Evolutionary conservation across 106 monocot genomes (phyloP), one percentile per base, ranked within the genome.

Genomic region (Allium sativum): DNA sequence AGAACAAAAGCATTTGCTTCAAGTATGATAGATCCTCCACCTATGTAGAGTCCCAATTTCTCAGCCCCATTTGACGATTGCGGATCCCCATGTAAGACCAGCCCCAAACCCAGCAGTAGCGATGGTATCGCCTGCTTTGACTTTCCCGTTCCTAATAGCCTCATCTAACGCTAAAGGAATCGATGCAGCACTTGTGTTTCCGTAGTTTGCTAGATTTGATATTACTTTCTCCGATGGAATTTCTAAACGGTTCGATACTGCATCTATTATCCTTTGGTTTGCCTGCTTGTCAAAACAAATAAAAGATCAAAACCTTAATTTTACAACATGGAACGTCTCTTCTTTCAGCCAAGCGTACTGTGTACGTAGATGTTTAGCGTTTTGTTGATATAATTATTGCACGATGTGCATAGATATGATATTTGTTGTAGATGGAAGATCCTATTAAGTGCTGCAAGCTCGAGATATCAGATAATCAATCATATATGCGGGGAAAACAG

Each of bases 61-160:
- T 83, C 71, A 98, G 63, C 80, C 80, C 98, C 98, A 98, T 72
- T 73, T 81, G 17, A 92, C 16, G 19, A 92, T 81, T 0, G 78
- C 78, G 12, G 98, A 98, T 41, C 91, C 98, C 91, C 98, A 98
- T 5, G 98, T 98, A 42, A 98, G 72, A 14, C 98, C 98, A 16
- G 91, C 98, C 43, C 91, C 91, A 62, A 98, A 98, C 9, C 98
- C 98, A 18, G 84, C 78, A 12, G 80, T 57, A 2, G 87, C 96
- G 56, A 91, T 80, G 16, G 75, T 67, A 58, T 98, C 65, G 1
- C 84, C 91, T 17, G 67, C 13, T 70, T 87, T 75, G 68, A 98
- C 80, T 43, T 62, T 84, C 44, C 91, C 90, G 13, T 68, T 52
- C 55, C 84, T 77, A 14, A 98, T 85, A 18, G 87, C 87, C 69